phyloP scores from a whole-genome alignment of 371 early-diverging fungal species.

The Quaeritorhiza haematococci region DNA sequence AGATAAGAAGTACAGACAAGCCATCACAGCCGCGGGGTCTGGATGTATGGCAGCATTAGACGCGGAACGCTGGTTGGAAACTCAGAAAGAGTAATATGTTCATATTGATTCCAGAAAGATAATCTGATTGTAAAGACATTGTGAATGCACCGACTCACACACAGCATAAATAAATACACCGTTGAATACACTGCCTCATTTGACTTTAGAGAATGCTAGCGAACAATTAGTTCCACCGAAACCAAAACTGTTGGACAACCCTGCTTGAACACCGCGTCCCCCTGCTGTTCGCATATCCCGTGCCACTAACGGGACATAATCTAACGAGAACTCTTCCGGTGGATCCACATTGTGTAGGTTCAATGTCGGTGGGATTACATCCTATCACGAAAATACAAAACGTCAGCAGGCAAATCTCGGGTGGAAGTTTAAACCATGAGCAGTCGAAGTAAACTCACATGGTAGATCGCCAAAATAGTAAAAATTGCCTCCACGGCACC shows the following conservation, averaged over 20 bases:
- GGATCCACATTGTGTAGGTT: constrained; percentile 61
- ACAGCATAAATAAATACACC: no score
- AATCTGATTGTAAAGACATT: no score
- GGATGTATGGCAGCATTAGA: constrained; percentile 97
- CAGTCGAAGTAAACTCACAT: constrained; percentile 35
- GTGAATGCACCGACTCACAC: no score
- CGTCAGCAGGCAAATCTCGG: background rate
- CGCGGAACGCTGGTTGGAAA: constrained; percentile 62
- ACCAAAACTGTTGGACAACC: constrained; percentile 90
- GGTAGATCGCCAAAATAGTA: constrained; percentile 67
- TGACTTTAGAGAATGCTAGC: no score
- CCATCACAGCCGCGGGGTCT: constrained; percentile 21
- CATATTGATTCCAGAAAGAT: no score
- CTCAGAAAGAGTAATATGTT: no score
- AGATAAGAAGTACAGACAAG: constrained; percentile 90
- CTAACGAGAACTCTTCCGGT: constrained; percentile 60
- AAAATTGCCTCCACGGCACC: constrained; percentile 93
- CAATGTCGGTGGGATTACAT: constrained; percentile 76
- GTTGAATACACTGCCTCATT: no score
- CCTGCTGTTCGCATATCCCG: constrained; percentile 39
- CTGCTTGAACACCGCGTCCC: constrained; percentile 51
- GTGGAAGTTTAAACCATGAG: background rate
- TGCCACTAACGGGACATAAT: constrained; percentile 66
- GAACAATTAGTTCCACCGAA: constrained; percentile 95
- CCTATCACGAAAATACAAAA: constrained; percentile 24